Evolutionary conservation across 306 rosid species (phyloP).

Genomic region (Oxytropis ochrocephala): DNA sequence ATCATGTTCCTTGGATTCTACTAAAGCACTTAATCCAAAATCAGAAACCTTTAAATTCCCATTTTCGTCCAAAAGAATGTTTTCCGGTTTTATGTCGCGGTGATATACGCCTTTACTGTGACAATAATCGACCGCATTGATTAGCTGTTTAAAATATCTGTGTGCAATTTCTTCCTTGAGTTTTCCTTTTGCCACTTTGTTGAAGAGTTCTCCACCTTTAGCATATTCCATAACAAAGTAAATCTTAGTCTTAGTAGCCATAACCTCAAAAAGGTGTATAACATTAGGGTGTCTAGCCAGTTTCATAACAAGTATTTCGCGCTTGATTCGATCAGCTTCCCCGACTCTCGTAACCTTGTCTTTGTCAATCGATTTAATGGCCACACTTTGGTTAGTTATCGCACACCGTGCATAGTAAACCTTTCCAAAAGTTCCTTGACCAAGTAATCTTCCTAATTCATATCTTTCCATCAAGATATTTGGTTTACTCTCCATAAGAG

Average conservation of each 20-base stretch:
- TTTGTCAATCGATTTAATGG: conserved; percentile 71
- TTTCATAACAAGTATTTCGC: conserved; percentile 75
- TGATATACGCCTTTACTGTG: conserved; percentile 90
- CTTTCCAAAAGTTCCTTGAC: conserved; percentile 84
- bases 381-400: conserved; percentile 63
- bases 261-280: conserved; percentile 69
- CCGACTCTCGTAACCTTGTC: conserved; percentile 56
- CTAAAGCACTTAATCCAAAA: conserved; percentile 84
- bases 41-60: conserved; percentile 78
- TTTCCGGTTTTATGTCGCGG: conserved; percentile 89
- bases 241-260: conserved; percentile 88
- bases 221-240: conserved; percentile 84
- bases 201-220: conserved; percentile 84
- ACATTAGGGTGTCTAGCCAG: conserved; percentile 73
- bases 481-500: conserved; percentile 54
- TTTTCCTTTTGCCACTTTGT: conserved; percentile 72
- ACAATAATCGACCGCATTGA: conserved; percentile 77
- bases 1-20: conserved; percentile 51
- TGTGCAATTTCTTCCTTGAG: conserved; percentile 67
- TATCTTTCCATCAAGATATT: conserved; percentile 50
- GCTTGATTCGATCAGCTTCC: conserved; percentile 51
- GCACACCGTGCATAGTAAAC: conserved; percentile 76
- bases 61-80: conserved; percentile 72
- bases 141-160: conserved; percentile 67
- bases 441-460: conserved; percentile 74